Base-by-base conservation (phyloP, 129 eudicot genomes). In the Solidago caesia region DNA sequence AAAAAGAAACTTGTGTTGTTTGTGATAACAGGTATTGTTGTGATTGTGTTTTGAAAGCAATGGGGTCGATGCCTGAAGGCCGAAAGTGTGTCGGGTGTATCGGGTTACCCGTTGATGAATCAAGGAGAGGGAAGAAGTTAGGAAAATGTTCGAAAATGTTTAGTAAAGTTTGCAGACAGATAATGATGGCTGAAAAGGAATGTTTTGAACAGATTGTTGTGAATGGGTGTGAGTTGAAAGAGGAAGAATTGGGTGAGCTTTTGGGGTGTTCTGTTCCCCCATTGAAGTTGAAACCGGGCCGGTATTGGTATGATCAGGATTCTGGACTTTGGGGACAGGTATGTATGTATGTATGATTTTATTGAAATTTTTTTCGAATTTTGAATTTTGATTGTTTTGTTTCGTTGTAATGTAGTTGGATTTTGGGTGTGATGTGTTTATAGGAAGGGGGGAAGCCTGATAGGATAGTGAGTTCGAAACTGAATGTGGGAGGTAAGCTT, bases 261-360 rank as follows among this genome's bases (percentile, higher is more conserved):
- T 76, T 70, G 69, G 79, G 84, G 56, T 85, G 84, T 26, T 33
- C 56, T 48, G 57, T 44, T 67, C 88, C 88, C 5, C 85, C 88
- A 1, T 51, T 74, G 79, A 75, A 77, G 44, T 59, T 85, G 76
- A 81, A 81, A 45, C 89, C 89, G 13, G 86, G 89, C 13, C 66
- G 79, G 71, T 85, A 85, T 60, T 84, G 85, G 88, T 84, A 84
- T 64, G 88, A 84, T 75, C 81, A 77, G 73, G 85, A 70, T 72
- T 80, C 85, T 70, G 86, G 86, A 48, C 81, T 85, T 75, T 85
- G 86, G 88, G 88, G 88, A 8, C 78, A 77, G 83, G 88, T 83
- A 44, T 1, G 25, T 44, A 21, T 21, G 21, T 21, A 21, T 21
- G 10, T 60, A 21, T 21, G 0, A 39, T 51, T 74, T 33, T 26